Percentiles rank a stretch among this genome's conserved stretches.
Conservation (phyloP, 2,329 filamentous ascomycete species). For the Penicillium sp. region DNA sequence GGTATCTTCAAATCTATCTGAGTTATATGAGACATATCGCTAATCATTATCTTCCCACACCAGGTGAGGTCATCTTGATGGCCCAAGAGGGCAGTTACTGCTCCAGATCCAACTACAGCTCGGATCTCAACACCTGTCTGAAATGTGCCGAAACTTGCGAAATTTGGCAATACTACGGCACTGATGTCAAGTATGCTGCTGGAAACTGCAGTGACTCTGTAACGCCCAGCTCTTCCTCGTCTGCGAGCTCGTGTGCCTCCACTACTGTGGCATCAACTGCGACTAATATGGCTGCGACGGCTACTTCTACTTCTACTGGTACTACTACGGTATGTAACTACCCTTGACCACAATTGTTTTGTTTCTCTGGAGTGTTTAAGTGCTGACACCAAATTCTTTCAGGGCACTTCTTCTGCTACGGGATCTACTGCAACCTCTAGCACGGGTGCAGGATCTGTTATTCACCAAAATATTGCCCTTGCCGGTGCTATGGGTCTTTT, state of each 20-base stretch:
- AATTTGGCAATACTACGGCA: constrained; percentile 50
- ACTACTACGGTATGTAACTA: neutral
- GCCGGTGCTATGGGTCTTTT: neutral
- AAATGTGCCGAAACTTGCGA: constrained; percentile 46
- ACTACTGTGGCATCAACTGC: neutral
- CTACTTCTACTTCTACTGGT: neutral
- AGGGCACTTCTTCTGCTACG: neutral
- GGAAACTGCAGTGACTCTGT: constrained; percentile 29
- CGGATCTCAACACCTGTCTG: constrained; percentile 34
- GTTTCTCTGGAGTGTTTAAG: neutral
- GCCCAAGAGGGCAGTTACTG: constrained; percentile 26
- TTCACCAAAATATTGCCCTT: neutral
- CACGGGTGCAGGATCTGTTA: neutral
- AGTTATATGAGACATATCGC: neutral
- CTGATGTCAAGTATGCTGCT: constrained; percentile 40
- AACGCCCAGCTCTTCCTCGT: constrained; percentile 9
- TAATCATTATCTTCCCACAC: neutral
- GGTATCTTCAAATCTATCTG: constrained; percentile 22
- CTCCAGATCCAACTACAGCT: constrained; percentile 27
- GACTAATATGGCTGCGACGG: neutral
- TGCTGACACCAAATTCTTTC: neutral
- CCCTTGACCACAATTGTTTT: neutral
- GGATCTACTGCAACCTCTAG: neutral
- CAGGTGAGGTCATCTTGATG: neutral
- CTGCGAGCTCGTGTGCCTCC: neutral